Percentiles rank a stretch among this genome's conserved stretches.
Conservation (phyloP, 2,329 filamentous ascomycete species). For the Spiromastix sp. region DNA sequence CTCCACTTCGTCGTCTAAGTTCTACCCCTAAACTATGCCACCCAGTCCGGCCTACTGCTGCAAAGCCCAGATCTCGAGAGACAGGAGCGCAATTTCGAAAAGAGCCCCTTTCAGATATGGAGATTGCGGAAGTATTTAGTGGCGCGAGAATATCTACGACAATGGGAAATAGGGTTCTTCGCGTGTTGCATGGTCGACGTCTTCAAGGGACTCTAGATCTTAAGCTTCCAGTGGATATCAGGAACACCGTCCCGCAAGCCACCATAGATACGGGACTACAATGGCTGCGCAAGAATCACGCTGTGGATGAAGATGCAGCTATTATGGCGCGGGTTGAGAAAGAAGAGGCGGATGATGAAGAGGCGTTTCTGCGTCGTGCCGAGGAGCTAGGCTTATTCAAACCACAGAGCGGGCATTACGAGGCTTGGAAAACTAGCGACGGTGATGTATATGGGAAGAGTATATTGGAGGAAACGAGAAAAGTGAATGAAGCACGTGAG, state of each 20-base stretch:
- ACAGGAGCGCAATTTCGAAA: constrained; percentile 19
- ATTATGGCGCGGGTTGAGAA: constrained; percentile 35
- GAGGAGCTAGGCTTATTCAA: constrained; percentile 32
- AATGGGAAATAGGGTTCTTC: constrained; percentile 28
- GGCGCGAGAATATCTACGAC: constrained; percentile 17
- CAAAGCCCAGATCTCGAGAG: constrained; percentile 17
- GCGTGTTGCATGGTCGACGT: constrained; percentile 34
- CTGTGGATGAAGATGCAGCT: constrained; percentile 38
- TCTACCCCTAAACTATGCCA: too few species aligned
- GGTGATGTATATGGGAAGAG: constrained; percentile 33
- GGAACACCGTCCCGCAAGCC: constrained; percentile 19
- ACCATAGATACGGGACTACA: constrained; percentile 27
- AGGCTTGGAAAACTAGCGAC: constrained; percentile 30
- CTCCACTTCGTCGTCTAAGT: too few species aligned
- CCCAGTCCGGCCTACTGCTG: constrained; percentile 3
- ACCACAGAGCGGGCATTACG: constrained; percentile 35
- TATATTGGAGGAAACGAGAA: constrained; percentile 29
- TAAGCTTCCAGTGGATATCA: constrained; percentile 30
- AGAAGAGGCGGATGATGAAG: constrained; percentile 28
- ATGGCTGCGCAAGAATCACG: constrained; percentile 33
- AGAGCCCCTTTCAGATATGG: constrained; percentile 19
- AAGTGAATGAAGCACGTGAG: constrained; percentile 29
- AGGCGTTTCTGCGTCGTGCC: constrained; percentile 25
- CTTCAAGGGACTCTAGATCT: constrained; percentile 35
- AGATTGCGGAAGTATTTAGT: constrained; percentile 23